Base-by-base conservation (phyloP, 768 basidiomycete species). In the Mycena polygramma region DNA sequence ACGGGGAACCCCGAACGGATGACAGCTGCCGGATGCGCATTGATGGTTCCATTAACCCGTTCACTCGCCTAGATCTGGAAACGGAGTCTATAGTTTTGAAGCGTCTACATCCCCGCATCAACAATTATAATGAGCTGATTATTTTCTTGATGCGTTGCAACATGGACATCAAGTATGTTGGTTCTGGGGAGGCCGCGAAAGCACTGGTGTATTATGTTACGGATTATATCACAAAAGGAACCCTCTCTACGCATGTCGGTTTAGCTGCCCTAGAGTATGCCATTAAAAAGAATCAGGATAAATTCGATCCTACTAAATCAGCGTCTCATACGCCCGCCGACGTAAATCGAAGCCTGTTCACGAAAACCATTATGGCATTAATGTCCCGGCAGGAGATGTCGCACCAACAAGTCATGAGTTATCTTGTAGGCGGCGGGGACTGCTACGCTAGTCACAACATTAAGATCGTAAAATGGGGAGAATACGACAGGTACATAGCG, bases 221-320 rank as follows among this genome's bases (percentile, higher is more conserved):
- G 0, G 82, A 83, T 48, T 83, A 83, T 49, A 80, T 83, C 7
- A 82, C 80, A 0, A 83, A 83, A 61, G 46, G 60, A 0, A 36
- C 68, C 11, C 22, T 80, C 15, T 70, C 73, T 6, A 53, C 69
- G 0, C 69, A 80, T 60, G 64, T 74, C 0, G 71, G 75, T 8
- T 48, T 74, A 1, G 48, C 59, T 1, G 75, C 77, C 0, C 14
- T 76, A 7, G 26, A 68, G 35, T 62, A 61, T n/a, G 75, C 73
- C 4, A 61, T 74, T 7, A 58, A 46, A 22, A 45, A 24, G 15
- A 51, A 48, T 22, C 19, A 58, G 9, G 51, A 37, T 0, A 51
- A 63, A 14, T 68, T 36, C 22, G 45, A 49, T 4, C 10, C 13
- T 2, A 10, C 4, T 0, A 17, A 15, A 22, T 3, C 48, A 10